A percentile compares a stretch with the other conserved stretches of the same genome.
Evolutionary conservation across 805 yeast species (phyloP).

Genomic region (Blastobotrys attinorum): DNA sequence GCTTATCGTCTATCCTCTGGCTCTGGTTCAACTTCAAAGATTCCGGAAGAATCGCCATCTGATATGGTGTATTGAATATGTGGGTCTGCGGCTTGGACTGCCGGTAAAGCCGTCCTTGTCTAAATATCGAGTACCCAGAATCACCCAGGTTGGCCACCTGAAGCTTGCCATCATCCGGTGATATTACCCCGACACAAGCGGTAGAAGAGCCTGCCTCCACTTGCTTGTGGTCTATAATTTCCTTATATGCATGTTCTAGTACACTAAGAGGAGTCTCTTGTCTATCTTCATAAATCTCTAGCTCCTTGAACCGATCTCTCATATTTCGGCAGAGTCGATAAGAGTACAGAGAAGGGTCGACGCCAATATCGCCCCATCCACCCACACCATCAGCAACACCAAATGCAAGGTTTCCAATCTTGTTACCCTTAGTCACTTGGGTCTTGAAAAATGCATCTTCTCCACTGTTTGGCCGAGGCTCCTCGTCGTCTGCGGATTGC

Average conservation of each 20-base stretch:
- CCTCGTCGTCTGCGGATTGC: not conserved
- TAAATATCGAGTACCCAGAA: constrained; percentile 85
- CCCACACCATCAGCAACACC: constrained; percentile 85
- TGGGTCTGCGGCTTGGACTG: constrained; percentile 76
- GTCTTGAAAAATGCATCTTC: constrained; percentile 5
- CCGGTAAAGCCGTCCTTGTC: constrained; percentile 51
- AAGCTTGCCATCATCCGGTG: constrained; percentile 42
- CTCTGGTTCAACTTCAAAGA: constrained; percentile 37
- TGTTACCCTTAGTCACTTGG: not conserved
- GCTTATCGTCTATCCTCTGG: constrained; percentile 43
- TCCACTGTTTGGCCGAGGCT: constrained; percentile 4
- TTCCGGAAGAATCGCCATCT: constrained; percentile 74
- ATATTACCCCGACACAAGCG: constrained; percentile 69
- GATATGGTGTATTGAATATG: constrained; percentile 87
- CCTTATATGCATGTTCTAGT: constrained; percentile 47
- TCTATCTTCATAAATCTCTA: not conserved
- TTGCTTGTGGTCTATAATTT: constrained; percentile 43
- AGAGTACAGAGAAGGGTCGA: constrained; percentile 81
- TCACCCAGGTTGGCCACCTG: constrained; percentile 82
- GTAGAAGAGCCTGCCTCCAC: constrained; percentile 93
- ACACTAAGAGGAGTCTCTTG: constrained; percentile 37
- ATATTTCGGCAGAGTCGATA: constrained; percentile 64
- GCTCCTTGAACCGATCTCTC: constrained; percentile 31
- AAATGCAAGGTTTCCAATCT: constrained; percentile 17
- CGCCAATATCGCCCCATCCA: constrained; percentile 92